Evolutionary conservation across 2,329 filamentous ascomycete genomes (phyloP).

Genomic region (Magnaporthiopsis poae): DNA sequence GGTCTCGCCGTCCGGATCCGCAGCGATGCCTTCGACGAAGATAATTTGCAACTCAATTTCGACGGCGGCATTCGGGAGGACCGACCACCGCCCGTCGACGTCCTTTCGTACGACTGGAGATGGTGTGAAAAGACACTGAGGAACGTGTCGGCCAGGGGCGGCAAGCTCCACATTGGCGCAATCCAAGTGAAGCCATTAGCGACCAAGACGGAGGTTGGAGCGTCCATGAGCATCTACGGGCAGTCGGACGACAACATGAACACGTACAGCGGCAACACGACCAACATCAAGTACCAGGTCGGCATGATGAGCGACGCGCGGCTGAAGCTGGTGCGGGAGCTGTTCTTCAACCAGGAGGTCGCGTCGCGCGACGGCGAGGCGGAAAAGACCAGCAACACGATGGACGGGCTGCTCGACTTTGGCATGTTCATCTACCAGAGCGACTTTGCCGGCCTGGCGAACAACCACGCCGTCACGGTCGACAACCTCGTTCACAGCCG

Average conservation of each 20-base stretch:
- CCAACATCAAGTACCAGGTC: not conserved
- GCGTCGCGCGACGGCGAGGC: too few relatives aligned
- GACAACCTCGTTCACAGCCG: not conserved
- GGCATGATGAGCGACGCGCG: not conserved
- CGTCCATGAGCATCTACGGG: not conserved
- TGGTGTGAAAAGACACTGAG: not conserved
- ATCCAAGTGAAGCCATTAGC: not conserved
- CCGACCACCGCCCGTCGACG: not conserved
- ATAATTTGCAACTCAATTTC: not conserved
- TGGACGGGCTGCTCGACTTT: not conserved
- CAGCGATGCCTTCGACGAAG: not conserved
- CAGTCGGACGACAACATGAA: not conserved
- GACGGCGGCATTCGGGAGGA: not conserved
- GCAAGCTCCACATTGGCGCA: not conserved
- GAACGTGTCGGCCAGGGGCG: not conserved
- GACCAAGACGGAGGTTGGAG: not conserved
- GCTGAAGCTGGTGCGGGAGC: not conserved
- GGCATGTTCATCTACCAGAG: not conserved
- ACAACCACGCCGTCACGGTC: constrained; percentile 11
- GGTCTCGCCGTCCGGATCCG: not conserved
- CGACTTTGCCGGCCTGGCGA: constrained; percentile 13
- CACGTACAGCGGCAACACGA: not conserved
- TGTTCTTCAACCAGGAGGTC: not conserved
- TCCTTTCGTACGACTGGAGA: not conserved
- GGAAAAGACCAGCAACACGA: not conserved